phyloP scores from a whole-genome alignment of 345 rosid genomes.

The Populus euphratica region DNA sequence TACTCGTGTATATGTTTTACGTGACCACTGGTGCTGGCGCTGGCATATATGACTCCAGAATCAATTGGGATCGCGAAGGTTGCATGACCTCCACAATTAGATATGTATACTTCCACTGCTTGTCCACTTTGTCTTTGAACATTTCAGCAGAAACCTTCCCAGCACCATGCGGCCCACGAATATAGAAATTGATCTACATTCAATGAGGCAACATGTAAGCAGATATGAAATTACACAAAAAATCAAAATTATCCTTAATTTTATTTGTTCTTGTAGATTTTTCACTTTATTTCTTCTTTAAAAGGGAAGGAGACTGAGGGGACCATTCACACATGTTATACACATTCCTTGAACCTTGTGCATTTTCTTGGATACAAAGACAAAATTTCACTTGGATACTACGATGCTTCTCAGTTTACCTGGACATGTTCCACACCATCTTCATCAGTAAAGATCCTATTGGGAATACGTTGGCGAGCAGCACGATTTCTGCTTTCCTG shows the following conservation, averaged over 20 bases:
- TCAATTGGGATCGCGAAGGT: slow-evolving; percentile 66
- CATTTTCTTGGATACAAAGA: neutral
- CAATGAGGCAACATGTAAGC: neutral
- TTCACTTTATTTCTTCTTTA: neutral
- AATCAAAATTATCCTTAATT: neutral
- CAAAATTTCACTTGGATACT: neutral
- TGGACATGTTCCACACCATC: slow-evolving; percentile 91
- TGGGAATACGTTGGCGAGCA: slow-evolving; percentile 90
- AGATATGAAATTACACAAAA: neutral
- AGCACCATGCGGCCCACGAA: slow-evolving; percentile 94
- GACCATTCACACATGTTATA: neutral
- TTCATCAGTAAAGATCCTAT: slow-evolving; percentile 75
- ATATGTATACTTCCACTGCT: slow-evolving; percentile 83
- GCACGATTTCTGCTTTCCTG: slow-evolving; percentile 95
- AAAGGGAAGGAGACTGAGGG: neutral
- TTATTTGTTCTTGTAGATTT: neutral
- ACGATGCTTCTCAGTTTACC: slow-evolving; percentile 38
- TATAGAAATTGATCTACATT: slow-evolving; percentile 65
- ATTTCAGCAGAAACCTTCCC: slow-evolving; percentile 84
- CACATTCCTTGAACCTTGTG: neutral
- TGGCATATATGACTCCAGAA: slow-evolving; percentile 87
- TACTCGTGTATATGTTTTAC: neutral
- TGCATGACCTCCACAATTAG: slow-evolving; percentile 71
- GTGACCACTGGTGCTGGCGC: slow-evolving; percentile 29
- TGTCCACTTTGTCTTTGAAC: slow-evolving; percentile 83